Evolutionary conservation across 805 yeast genomes (phyloP), one percentile per base, ranked within the genome.

Genomic region (Kazachstania africana): DNA sequence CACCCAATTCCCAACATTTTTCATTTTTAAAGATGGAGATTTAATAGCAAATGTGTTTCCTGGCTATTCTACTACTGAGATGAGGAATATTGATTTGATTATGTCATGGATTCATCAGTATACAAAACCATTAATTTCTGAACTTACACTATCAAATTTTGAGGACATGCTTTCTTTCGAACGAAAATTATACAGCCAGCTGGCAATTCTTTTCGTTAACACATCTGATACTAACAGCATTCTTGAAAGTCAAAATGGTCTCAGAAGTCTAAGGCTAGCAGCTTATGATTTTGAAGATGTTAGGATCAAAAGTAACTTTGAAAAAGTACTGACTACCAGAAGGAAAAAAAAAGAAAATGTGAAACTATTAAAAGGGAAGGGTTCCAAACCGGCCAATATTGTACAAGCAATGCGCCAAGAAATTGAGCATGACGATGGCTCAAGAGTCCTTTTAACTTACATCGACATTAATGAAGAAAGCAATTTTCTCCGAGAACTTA

Each of bases 61-160:
- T 41, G 73, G 71, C 34, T 73, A 70, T 53, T 74, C 76, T 0
- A 69, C 83, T 5, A 72, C 71, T 29, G 82, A 78, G 42, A 65
- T 69, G 34, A 64, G 91, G 39, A 65, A 70, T 39, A 53, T 53
- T 12, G 60, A 59, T 15, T 52, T 57, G 24, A 60, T 80, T 8
- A 47, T 63, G 39, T 48, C 65, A 12, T 80, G 78, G 60, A 53
- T 80, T 18, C 47, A 52, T 19, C 52, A 57, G 28, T 62, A 69
- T 40, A 59, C 71, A 13, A 51, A 59, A 28, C 84, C 87, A 4
- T 51, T 65, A 9, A 54, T 72, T 28, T 65, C 62, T 31, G 76
- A 75, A 40, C 53, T 79, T 31, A 66, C 70, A 0, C 62, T 68
- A 0, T 43, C 32, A 1, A 55, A 41, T 28, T 44, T 48, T 16